Base-by-base conservation (phyloP, 1,284 basidiomycete species). In the Ganoderma meredithae region DNA sequence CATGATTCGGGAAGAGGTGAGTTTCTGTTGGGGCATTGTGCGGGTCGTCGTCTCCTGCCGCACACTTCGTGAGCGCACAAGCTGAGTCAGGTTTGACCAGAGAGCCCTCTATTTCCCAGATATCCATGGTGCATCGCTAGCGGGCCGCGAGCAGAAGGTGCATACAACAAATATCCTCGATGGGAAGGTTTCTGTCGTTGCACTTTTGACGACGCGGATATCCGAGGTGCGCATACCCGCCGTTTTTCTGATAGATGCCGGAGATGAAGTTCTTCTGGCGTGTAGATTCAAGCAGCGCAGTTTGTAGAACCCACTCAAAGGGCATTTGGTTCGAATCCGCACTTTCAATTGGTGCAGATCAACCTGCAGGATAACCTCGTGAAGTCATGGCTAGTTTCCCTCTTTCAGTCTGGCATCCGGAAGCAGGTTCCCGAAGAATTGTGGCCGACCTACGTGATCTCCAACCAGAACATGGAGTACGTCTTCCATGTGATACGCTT, bases 71-170 rank as follows among this genome's bases (percentile, higher is more conserved):
- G 52, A 19, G 52, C 39, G 33, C 36, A 59, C 36, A 39, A 49
- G 56, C 67, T 69, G 53, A 66, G 27, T 13, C 19, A 4, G 22
- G 33, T 56, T 62, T 49, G 52, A 59, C 52, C 59, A 97, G 95
- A 92, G 89, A 90, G 90, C 97, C 9, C 82, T 95, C 1, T 99
- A 95, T 81, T 93, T 99, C 67, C 97, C 97, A 1, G 89, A 97
- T 74, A 88, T 99, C n/a, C 79, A 81, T 1, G 97, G 98, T 0
- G 91, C 88, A 56, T 85, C 88, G 25, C 78, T 93, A 71, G 84
- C 85, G 62, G 83, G 84, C 55, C 81, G 58, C 27, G 56, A 84
- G n/a, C 76, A 80, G 15, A 86, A 84, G 64, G 86, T 86, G 25
- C 90, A 96, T 77, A 98, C 96, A 1, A 93, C 95, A 0, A 86